These are phyloP conservation scores for Cenchrus americanus DNA, from an alignment of 176 grass and related monocot genomes.

Conservation along the genomic window DNA sequence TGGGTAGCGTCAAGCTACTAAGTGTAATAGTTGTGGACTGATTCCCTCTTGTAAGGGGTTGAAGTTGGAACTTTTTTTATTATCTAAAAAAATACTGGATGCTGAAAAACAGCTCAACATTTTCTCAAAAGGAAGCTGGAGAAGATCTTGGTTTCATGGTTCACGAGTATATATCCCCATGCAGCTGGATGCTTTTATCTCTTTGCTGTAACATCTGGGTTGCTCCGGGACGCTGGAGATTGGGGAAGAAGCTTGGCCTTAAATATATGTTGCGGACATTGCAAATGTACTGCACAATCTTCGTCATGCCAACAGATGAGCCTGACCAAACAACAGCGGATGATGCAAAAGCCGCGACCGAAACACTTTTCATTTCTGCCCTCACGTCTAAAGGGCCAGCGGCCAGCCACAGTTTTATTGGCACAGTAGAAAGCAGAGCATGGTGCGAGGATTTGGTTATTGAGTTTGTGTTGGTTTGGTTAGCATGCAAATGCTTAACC, in stretches of 20 bases:
- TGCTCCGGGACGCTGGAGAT: background rate
- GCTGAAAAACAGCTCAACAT: slow-evolving; percentile 4
- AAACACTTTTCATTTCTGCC: slow-evolving; percentile 39
- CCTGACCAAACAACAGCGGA: slow-evolving; percentile 48
- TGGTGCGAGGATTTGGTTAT: background rate
- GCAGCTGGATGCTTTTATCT: slow-evolving; percentile 27
- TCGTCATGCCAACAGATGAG: slow-evolving; percentile 63
- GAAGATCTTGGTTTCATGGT: slow-evolving; percentile 31
- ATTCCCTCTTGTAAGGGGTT: too few relatives aligned
- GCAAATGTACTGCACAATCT: slow-evolving; percentile 14
- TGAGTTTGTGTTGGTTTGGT: slow-evolving; percentile 41
- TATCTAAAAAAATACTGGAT: too few relatives aligned
- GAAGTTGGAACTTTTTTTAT: too few relatives aligned
- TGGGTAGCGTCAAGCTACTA: too few relatives aligned
- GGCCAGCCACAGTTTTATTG: slow-evolving; percentile 27
- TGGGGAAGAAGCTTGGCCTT: background rate
- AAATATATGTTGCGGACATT: background rate
- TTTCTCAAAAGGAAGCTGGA: slow-evolving; percentile 16
- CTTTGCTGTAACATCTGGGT: slow-evolving; percentile 22
- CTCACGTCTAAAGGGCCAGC: slow-evolving; percentile 43
- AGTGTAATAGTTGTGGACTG: too few relatives aligned
- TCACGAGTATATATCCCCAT: slow-evolving; percentile 1
- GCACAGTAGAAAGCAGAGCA: slow-evolving; percentile 16
- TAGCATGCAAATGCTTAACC: slow-evolving; percentile 35
- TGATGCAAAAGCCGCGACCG: slow-evolving; percentile 58